These are phyloP conservation scores for Ceratocystis destructans DNA, from an alignment of 2,329 filamentous ascomycete species.

Conservation along the genomic window DNA sequence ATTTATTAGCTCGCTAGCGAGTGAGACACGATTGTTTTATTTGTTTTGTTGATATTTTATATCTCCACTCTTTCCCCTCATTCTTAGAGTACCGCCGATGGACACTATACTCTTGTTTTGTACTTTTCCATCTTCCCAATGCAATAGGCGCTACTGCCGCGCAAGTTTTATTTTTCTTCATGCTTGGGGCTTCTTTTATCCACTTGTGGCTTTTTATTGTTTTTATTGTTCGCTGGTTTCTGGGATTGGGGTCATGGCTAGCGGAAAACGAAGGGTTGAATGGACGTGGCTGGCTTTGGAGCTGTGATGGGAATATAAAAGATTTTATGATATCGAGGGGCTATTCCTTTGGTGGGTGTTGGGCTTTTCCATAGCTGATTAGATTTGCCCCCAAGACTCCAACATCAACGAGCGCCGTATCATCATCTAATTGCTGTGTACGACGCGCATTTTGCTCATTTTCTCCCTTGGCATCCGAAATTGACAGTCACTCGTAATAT, in stretches of 20 bases:
- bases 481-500: neutral
- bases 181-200: neutral
- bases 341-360: neutral
- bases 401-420: neutral
- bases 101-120: slow-evolving; percentile 8
- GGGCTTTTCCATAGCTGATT: neutral
- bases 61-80: neutral
- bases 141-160: neutral
- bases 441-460: neutral
- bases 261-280: slow-evolving; percentile 1
- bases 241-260: slow-evolving; percentile 1
- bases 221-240: neutral
- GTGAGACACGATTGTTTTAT: slow-evolving; percentile 2
- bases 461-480: neutral
- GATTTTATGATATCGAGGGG: neutral
- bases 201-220: neutral
- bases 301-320: slow-evolving; percentile 15
- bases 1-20: slow-evolving; percentile 2
- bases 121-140: slow-evolving; percentile 1
- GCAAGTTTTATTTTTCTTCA: neutral
- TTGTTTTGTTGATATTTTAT: neutral
- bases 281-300: neutral
- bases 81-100: neutral
- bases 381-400: neutral
- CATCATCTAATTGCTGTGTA: neutral